Base-by-base conservation (phyloP, 1,284 basidiomycete genomes). In the Leccinum pallidistipes region DNA sequence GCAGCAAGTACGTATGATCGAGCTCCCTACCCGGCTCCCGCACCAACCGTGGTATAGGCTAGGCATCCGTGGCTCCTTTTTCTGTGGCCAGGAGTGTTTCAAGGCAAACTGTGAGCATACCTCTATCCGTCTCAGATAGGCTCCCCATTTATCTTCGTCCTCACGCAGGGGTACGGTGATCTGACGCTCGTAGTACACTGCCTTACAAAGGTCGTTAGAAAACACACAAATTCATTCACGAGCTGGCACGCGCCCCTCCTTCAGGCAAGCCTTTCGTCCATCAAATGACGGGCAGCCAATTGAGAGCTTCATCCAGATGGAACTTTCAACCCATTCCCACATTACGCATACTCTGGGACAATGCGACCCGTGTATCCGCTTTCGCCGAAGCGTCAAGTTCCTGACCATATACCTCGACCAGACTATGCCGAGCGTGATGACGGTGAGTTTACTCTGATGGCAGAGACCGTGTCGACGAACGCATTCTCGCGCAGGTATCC, bases 41-140 rank as follows among this genome's bases (percentile, higher is more conserved):
- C 51, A 29, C 63, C 40, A 14, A 63, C 57, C 11, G 7, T 38
- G 18, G 65, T 58, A 43, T 64, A 93, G 91, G 74, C 80, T 93
- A 45, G 90, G 90, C 56, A 90, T 94, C 68, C 82, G 82, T 61
- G 91, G 91, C 14, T 93, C 91, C 32, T 91, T 90, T 73, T 94
- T 92, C 75, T 94, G 92, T 65, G 85, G 85, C 14, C 92, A 94
- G 71, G 88, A 90, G 61, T 94, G 92, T 77, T 94, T 94, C 82
- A 94, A 93, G 74, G 80, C 85, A 54, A 86, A 83, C 72, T 94
- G 92, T 92, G 74, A 79, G 90, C 34, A 80, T 24, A 21, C 32
- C 3, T 45, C 11, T 0, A 11, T 14, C 43, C 51, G 16, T 36
- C 10, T n/a, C 40, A 24, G 9, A 54, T n/a, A 3, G 7, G 7